phyloP scores from a whole-genome alignment of 1,139 yeast species.

The Hyphopichia burtonii region DNA sequence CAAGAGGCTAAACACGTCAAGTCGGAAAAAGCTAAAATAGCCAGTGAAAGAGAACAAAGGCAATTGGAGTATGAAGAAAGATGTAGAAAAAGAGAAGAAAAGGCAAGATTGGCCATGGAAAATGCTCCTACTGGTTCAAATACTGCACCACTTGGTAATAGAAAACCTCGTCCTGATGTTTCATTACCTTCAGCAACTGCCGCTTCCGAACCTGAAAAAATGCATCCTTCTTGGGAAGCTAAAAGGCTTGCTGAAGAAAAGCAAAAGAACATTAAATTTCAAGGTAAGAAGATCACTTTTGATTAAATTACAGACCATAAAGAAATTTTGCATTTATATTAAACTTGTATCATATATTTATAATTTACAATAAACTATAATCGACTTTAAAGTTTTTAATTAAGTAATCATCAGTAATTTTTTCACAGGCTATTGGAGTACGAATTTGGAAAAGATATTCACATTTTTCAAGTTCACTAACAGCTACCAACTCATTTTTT shows the following conservation, averaged over 20 bases:
- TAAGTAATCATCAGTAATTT: constrained; percentile 30
- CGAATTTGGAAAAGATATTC: constrained; percentile 61
- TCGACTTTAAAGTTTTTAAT: constrained; percentile 25
- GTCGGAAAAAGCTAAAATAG: constrained; percentile 54
- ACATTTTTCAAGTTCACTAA: constrained; percentile 89
- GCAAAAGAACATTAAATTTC: constrained; percentile 61
- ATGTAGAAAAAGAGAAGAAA: constrained; percentile 60
- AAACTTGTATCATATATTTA: neutral
- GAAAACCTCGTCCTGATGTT: constrained; percentile 17
- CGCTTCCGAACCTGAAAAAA: constrained; percentile 11
- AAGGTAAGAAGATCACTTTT: constrained; percentile 83
- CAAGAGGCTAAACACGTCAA: constrained; percentile 77
- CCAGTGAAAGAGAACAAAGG: constrained; percentile 56
- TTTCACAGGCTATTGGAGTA: constrained; percentile 71
- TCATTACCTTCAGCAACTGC: constrained; percentile 6
- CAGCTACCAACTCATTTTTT: constrained; percentile 53
- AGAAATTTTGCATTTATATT: neutral
- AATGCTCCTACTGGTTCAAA: constrained; percentile 34
- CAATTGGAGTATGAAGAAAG: constrained; percentile 73
- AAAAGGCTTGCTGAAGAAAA: constrained; percentile 69
- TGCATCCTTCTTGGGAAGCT: constrained; percentile 98
- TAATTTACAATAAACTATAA: constrained; percentile 18
- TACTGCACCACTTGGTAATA: constrained; percentile 38
- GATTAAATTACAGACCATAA: constrained; percentile 25
- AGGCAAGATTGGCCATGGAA: constrained; percentile 27